These are phyloP conservation scores for Monilinia fructigena DNA, from an alignment of 2,329 filamentous ascomycete species.

Conservation along the genomic window DNA sequence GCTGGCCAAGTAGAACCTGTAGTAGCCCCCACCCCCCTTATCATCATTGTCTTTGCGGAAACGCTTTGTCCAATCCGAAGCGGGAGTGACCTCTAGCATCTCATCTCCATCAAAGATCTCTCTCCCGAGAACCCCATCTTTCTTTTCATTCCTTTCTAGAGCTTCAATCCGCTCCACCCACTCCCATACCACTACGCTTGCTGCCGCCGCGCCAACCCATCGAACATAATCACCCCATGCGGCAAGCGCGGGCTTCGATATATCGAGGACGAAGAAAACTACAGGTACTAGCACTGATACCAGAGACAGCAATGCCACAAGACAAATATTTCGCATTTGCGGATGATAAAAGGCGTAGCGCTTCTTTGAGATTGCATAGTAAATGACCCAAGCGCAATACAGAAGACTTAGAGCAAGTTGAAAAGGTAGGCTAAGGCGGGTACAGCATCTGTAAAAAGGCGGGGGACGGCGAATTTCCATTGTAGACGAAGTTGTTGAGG, in stretches of 20 bases:
- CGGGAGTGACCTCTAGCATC: constrained; percentile 64
- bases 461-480: constrained; percentile 60
- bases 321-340: constrained; percentile 68
- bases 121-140: constrained; percentile 60
- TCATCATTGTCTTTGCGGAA: constrained; percentile 29
- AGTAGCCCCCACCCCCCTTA: constrained; percentile 26
- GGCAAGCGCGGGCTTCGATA: constrained; percentile 66
- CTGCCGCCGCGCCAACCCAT: constrained; percentile 73
- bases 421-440: constrained; percentile 73
- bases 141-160: constrained; percentile 28
- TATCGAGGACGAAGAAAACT: constrained; percentile 73
- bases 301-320: constrained; percentile 65
- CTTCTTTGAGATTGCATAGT: constrained; percentile 69
- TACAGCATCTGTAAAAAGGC: constrained; percentile 82
- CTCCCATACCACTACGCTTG: constrained; percentile 78
- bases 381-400: constrained; percentile 73
- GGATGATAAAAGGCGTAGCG: constrained; percentile 70
- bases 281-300: constrained; percentile 67
- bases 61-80: constrained; percentile 48
- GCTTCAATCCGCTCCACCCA: constrained; percentile 77
- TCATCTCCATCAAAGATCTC: constrained; percentile 73
- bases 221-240: constrained; percentile 76
- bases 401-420: constrained; percentile 67
- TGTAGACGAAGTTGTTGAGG: constrained; percentile 77
- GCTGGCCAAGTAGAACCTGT: constrained; percentile 48